phyloP scores from a whole-genome alignment of 2,329 filamentous ascomycete genomes.

The Fusarium burgessii region DNA sequence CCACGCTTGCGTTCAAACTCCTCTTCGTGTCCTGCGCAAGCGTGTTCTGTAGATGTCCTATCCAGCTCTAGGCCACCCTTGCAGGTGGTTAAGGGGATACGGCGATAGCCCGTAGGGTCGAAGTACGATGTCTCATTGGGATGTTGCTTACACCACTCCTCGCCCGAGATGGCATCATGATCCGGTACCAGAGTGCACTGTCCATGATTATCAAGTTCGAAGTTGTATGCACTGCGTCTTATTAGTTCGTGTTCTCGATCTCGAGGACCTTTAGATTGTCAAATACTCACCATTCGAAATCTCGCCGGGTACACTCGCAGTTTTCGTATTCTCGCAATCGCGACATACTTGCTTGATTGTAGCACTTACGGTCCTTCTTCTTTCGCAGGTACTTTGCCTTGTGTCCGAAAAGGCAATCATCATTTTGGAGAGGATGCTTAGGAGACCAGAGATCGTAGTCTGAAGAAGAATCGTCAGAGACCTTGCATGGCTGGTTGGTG shows the following conservation, averaged over 20 bases:
- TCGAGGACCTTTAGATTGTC: background rate
- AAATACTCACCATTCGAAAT: slow-evolving; percentile 87
- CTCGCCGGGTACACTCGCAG: slow-evolving; percentile 84
- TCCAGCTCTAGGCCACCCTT: slow-evolving; percentile 80
- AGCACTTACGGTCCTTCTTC: slow-evolving; percentile 81
- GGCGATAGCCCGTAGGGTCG: slow-evolving; percentile 87
- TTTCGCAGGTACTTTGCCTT: slow-evolving; percentile 91
- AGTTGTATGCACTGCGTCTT: slow-evolving; percentile 87
- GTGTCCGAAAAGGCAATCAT: slow-evolving; percentile 94
- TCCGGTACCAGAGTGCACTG: slow-evolving; percentile 83
- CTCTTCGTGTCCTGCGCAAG: slow-evolving; percentile 83
- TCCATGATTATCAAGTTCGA: slow-evolving; percentile 80
- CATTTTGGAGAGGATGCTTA: slow-evolving; percentile 79
- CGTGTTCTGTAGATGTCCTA: slow-evolving; percentile 64
- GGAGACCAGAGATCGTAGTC: slow-evolving; percentile 93
- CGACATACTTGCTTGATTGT: slow-evolving; percentile 79
- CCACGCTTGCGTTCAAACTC: slow-evolving; percentile 81
- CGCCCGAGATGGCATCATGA: slow-evolving; percentile 67
- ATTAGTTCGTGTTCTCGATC: slow-evolving; percentile 22
- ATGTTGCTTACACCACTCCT: slow-evolving; percentile 67
- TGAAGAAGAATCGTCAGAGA: slow-evolving; percentile 67
- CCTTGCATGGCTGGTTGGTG: slow-evolving; percentile 77
- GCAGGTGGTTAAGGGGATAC: slow-evolving; percentile 91
- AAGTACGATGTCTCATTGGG: slow-evolving; percentile 82
- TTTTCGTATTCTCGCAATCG: slow-evolving; percentile 79